Base-by-base conservation (phyloP, 225 moss, liverwort and hornwort species). In the Pleurozium schreberi region DNA sequence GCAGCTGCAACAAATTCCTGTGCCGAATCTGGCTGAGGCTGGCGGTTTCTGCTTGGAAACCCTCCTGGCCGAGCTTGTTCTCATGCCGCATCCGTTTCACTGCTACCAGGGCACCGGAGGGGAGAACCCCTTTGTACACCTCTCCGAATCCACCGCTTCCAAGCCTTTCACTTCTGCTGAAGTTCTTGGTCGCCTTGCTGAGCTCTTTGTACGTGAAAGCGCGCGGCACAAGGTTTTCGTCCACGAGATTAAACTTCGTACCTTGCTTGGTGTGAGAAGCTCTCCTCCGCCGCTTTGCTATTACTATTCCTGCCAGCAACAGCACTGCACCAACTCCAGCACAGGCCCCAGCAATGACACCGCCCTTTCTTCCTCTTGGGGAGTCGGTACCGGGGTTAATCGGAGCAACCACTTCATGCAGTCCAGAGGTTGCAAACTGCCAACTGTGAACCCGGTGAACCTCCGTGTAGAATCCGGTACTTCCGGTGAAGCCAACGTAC, bases 81-180 rank as follows among this genome's bases (percentile, higher is more conserved):
- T 67, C 67, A 27, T 83, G 17, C 20, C 66, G 50, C 52, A 83
- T 83, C 28, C 52, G 83, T 66, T 83, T 83, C 38, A 83, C 66
- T 12, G 83, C 83, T n/a, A 83, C 67, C 23, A 83, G 26, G 52
- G 65, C 65, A 31, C 66, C 67, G 4, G 52, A 67, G 67, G 83
- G 67, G 2, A 83, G 83, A 38, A 63, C 10, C 9, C 28, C 40
- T 28, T 84, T 91, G 89, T 88, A 95, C 11, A 94, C 96, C 5
- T 80, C 90, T 80, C 95, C 95, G 42, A 89, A 93, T 8, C 83
- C 95, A 8, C 94, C 95, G 25, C 86, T 86, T 47, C 95, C 94
- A 8, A 94, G 86, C 45, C 89, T 25, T 10, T 90, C 71, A 55
- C 84, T 77, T 55, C 75, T 47, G 38, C 88, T 90, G 75, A 94